These are phyloP conservation scores for Nicotiana tabacum DNA, from an alignment of 257 asterid species.

Conservation along the genomic window DNA sequence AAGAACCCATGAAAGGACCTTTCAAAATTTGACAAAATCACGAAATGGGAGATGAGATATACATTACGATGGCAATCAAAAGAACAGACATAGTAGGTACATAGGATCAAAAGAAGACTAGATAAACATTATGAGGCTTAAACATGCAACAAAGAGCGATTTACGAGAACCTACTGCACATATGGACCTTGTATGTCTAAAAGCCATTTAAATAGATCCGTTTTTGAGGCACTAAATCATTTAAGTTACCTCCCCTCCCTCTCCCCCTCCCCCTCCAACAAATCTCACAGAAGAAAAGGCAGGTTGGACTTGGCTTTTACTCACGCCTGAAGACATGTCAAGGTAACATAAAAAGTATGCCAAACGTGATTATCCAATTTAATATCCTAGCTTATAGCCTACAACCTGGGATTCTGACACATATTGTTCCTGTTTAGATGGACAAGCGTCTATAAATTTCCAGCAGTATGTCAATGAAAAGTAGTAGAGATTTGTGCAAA, in stretches of 20 bases:
- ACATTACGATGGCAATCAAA: neutral
- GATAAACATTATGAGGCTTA: neutral
- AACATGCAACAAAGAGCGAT: neutral
- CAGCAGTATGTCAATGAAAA: neutral
- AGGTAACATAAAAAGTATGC: neutral
- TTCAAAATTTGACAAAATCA: neutral
- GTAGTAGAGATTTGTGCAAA: neutral
- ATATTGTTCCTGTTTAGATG: neutral
- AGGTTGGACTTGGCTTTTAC: neutral
- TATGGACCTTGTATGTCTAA: neutral
- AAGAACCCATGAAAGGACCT: slow-evolving; percentile 10
- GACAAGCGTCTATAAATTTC: neutral
- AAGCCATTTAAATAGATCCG: neutral
- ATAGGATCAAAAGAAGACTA: slow-evolving; percentile 3
- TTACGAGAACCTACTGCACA: neutral
- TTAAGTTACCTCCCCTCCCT: neutral
- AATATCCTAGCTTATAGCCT: neutral
- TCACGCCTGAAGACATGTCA: neutral
- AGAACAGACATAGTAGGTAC: neutral
- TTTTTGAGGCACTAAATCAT: neutral
- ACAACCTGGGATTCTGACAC: neutral
- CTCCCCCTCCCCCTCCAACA: neutral
- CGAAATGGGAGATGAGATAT: neutral
- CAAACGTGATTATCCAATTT: neutral
- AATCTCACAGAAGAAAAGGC: neutral